Base-by-base conservation (phyloP, 2,329 filamentous ascomycete species). In the Teratosphaeria zuluensis region DNA sequence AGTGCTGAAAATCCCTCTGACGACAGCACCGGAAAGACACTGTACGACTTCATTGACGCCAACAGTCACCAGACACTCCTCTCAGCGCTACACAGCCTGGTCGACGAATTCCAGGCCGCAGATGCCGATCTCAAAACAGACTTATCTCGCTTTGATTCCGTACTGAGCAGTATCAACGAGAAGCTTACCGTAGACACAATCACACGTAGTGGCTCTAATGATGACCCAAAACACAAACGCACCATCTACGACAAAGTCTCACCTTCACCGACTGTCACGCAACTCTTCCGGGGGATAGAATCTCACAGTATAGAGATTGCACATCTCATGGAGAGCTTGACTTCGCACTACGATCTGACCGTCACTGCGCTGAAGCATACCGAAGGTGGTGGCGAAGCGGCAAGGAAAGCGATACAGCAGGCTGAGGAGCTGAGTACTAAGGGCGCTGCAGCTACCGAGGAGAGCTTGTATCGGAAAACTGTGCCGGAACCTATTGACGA, bases 311-410 rank as follows among this genome's bases (percentile, higher is more conserved):
- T 89, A 62, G 84, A 86, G 66, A 92, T 95, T 85, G 92, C 92
- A 4, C 81, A 86, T 59, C 81, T 90, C 4, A 82, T 97, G 1
- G 83, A 90, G 58, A 90, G 88, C 0, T 78, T 97, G 3, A 91
- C 90, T 7, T 84, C 82, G 30, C 92, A 97, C 74, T 96, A 96
- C 70, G 92, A 97, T 72, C 84, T 95, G 63, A 96, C 92, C 72
- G 89, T 95, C 14, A 92, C 87, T 0, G 92, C 92, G 0, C 87
- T 96, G 51, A 89, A 91, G 60, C 90, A 92, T 55, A 96, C 92
- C 2, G 91, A 96, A 75, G 77, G 78, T 59, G 77, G 78, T 9
- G 75, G 76, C 11, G 76, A 76, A 60, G 78, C 78, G 14, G 77
- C 77, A 2, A 74, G 71, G n/a, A 60, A 62, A 59, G 71, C 71